Evolutionary conservation across 768 basidiomycete species (phyloP), one percentile per base, ranked within the genome.

Genomic region (Leccinum variicolor): DNA sequence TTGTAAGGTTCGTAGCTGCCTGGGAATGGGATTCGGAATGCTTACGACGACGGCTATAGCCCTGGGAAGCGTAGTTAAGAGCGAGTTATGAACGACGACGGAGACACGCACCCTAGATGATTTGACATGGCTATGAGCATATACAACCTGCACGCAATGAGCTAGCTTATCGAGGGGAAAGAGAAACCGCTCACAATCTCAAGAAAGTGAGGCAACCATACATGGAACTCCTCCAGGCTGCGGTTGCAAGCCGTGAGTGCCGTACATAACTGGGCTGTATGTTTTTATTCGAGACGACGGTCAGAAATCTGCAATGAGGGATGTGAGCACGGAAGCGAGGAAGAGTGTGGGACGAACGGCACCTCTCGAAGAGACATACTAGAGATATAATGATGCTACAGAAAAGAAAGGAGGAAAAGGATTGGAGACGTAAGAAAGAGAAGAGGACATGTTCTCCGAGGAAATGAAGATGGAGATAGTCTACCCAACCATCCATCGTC

Each of bases 91-190:
- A 21, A 45, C 5, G 25, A 51, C 3, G 17, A 21, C 9, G 36
- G 36, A 43, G 47, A 39, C 19, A 77, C 86, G 70, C 65, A 89
- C 88, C 85, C 81, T n/a, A 83, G 55, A 54, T 88, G 81, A 60
- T 86, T 82, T 21, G 87, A 83, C 86, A 89, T 89, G 25, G 84
- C 80, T 52, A 86, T 75, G 15, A 90, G 77, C 87, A 90, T 89
- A 65, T 89, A 90, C 58, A 81, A 71, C 55, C 87, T 89, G 53
- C 10, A 29, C 45, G 14, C 17, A 19, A 25, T 46, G 52, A 50
- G 56, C 62, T 56, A n/a, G 52, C 34, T 34, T 47, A n/a, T 17
- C 8, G 31, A 25, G 21, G 50, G 45, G 33, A 23, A 47, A n/a
- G 36, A 29, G 26, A 19, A 15, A 55, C 0, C 13, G 39, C 86